Percentiles rank a stretch among this genome's conserved stretches.
phyloP scores from a whole-genome alignment of 495 filamentous ascomycete genomes.

The Paragyromitra xinjiangensis region DNA sequence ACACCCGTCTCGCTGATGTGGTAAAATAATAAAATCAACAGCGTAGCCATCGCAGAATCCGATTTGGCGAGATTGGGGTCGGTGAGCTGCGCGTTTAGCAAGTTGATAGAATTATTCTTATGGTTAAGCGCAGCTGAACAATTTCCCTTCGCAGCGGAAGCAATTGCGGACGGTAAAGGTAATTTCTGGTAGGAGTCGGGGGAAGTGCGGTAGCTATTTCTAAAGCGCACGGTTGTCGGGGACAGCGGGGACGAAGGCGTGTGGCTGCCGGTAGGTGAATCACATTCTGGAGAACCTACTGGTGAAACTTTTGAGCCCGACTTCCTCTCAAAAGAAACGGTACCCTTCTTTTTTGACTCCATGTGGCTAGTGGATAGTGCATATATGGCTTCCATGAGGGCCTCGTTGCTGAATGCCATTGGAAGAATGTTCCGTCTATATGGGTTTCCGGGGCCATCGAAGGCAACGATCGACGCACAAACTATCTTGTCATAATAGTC shows the following conservation, averaged over 20 bases:
- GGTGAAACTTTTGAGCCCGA: slow-evolving; percentile 20
- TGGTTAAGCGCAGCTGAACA: slow-evolving; percentile 61
- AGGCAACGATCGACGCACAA: slow-evolving; percentile 88
- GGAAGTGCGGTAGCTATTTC: slow-evolving; percentile 10
- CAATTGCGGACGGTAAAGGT: slow-evolving; percentile 14
- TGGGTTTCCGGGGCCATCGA: slow-evolving; percentile 84
- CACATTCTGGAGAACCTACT: slow-evolving; percentile 26
- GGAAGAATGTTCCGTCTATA: slow-evolving; percentile 85
- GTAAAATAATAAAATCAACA: slow-evolving; percentile 88
- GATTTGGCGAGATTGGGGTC: slow-evolving; percentile 76
- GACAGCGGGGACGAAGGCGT: slow-evolving; percentile 31
- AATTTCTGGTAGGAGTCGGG: slow-evolving; percentile 28
- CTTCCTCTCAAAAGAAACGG: slow-evolving; percentile 32
- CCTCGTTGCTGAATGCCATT: slow-evolving; percentile 78
- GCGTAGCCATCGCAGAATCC: slow-evolving; percentile 87
- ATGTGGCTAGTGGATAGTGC: slow-evolving; percentile 88
- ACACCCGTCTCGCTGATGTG: slow-evolving; percentile 93
- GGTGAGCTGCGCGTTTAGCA: slow-evolving; percentile 82
- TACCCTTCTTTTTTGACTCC: slow-evolving; percentile 58
- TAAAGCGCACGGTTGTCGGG: background rate
- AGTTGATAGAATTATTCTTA: slow-evolving; percentile 79
- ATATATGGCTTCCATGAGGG: slow-evolving; percentile 89
- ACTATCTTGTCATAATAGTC: slow-evolving; percentile 88
- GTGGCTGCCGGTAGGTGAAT: slow-evolving; percentile 21
- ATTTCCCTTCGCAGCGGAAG: slow-evolving; percentile 31